Evolutionary conservation across 208 protist genomes (phyloP), one percentile per base, ranked within the genome.

Genomic region (Leishmania martiniquensis): DNA sequence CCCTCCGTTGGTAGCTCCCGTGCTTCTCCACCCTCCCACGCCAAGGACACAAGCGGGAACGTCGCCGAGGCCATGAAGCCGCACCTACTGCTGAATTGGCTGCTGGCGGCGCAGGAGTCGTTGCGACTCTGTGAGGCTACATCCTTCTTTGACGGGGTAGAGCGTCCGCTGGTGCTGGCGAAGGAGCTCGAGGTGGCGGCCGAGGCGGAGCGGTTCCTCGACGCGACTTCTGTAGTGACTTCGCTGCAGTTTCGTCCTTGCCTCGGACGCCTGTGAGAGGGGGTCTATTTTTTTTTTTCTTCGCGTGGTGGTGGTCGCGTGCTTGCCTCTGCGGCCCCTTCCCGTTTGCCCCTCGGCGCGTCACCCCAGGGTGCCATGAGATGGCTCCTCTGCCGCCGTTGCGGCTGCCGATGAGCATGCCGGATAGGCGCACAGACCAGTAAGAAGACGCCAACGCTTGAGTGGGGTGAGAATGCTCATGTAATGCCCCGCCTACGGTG

Each of bases 161-260:
- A 86, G 69, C 86, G 84, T 0, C 88, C 88, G 52, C 63, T 92
- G 47, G 70, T 92, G 72, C 82, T 89, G 62, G 68, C 76, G 69
- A 83, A 86, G 20, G 86, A 75, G 7, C 79, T 92, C 47, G 84
- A 90, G 74, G 80, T 86, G 57, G 79, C 75, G n/a, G 49, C 78
- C 22, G 88, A 92, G 78, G 80, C 78, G 45, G 88, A 92, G 76
- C 75, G 73, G 62, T 83, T 81, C 57, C 76, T 89, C 32, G 69
- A 67, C 66, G 71, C 76, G 47, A 72, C 62, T 55, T 81, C 88
- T 17, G 81, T 90, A 10, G 69, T 84, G 32, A 87, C 85, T 9
- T 90, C 88, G 0, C 71, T 92, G 63, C 88, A 89, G 62, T 91
- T 85, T 70, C 81, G 87, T 45, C 51, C 5, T 25, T 22, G 70